Base-by-base conservation (phyloP, 257 asterid genomes). In the Ballota nigra region DNA sequence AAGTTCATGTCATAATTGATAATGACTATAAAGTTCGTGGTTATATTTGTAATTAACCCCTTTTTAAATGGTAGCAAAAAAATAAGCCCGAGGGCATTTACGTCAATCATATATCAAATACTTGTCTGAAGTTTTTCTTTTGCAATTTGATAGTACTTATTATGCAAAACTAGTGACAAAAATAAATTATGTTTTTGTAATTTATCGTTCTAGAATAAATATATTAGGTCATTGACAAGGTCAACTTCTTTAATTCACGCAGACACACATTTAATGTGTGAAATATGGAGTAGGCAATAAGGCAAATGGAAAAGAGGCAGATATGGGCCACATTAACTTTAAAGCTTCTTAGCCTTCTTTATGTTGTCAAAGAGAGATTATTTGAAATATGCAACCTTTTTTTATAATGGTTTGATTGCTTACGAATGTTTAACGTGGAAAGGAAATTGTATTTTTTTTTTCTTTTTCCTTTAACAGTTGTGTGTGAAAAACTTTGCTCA, bases 171-270 rank as follows among this genome's bases (percentile, higher is more conserved):
- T n/a, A n/a, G n/a, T n/a, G n/a, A n/a, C n/a, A n/a, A n/a, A n/a
- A n/a, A n/a, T n/a, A n/a, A n/a, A n/a, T n/a, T n/a, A n/a, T n/a
- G n/a, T n/a, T n/a, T n/a, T n/a, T n/a, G n/a, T n/a, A n/a, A n/a
- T n/a, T n/a, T n/a, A n/a, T n/a, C n/a, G n/a, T n/a, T n/a, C n/a
- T n/a, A 26, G 3, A 26, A 26, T 6, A 12, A 31, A 61, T 53
- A 10, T 8, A 8, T 60, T 19, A 28, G 8, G 6, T 66, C 18
- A 65, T n/a, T 20, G 75, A 69, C 68, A 52, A 55, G 49, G 80
- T 70, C 80, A 60, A 76, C 63, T 29, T 20, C 4, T 16, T 33
- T 8, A 0, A 45, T 10, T 12, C 8, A 15, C 11, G 24, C 4
- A 58, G 4, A 58, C 47, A 6, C 22, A 52, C 62, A n/a, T 38